A percentile compares a stretch with the other conserved stretches of the same genome.
Conservation (phyloP, 345 rosid species). For the Conringia planisiliqua region DNA sequence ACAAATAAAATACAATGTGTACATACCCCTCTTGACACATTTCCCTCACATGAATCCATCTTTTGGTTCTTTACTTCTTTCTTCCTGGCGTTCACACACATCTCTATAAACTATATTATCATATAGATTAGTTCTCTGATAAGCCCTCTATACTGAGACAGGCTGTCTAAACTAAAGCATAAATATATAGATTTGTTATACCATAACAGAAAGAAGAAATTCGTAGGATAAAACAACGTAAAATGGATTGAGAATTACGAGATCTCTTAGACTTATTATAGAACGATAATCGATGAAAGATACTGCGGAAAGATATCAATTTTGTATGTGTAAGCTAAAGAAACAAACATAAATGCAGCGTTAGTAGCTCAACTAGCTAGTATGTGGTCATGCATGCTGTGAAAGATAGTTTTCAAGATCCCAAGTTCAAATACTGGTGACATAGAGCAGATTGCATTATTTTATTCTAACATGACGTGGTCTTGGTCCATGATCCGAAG, state of each 20-base stretch:
- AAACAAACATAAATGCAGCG: background rate
- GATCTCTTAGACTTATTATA: background rate
- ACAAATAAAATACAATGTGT: constrained; percentile 4
- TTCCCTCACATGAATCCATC: constrained; percentile 32
- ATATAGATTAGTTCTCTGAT: background rate
- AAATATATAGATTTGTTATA: background rate
- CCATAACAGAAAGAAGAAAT: background rate
- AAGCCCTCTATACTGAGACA: background rate
- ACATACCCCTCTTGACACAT: constrained; percentile 29
- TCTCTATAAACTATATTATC: constrained; percentile 1
- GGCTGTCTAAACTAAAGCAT: background rate
- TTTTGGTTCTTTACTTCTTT: constrained; percentile 34
- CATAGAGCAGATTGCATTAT: no score
- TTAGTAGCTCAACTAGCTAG: background rate
- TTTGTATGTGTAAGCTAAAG: background rate
- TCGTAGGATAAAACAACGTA: background rate
- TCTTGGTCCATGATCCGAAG: background rate
- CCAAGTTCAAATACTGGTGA: background rate
- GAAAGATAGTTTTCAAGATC: background rate
- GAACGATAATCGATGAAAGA: background rate
- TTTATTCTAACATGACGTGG: no score
- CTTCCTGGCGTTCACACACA: constrained; percentile 17
- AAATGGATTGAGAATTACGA: background rate
- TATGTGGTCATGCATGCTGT: background rate
- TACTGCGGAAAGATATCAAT: background rate